Evolutionary conservation across 441 rosid species (phyloP), one percentile per base, ranked within the genome.

Genomic region (Erodium texanum): DNA sequence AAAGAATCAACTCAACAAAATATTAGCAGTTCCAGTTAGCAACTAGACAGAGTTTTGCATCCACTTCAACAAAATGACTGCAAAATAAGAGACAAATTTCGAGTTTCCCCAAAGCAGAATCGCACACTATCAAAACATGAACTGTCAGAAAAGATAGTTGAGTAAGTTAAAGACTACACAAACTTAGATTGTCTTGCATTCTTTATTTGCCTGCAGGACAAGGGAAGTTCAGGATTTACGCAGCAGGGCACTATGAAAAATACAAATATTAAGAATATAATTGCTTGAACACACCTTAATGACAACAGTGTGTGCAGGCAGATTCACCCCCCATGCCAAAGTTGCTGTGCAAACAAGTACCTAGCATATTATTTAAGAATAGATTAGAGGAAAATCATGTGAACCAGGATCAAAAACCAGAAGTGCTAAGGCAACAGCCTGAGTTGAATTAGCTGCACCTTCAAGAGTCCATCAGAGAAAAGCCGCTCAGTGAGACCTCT

Each of bases 281-380:
- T 9, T 48, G 11, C 9, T n/a, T 41, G 50, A 67, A 66, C 87
- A 68, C 75, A 93, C 99, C 99, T 92, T 94, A 71, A 94, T 94
- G 70, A 94, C 97, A 78, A 94, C 97, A 67, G 97, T 94, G 70
- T 94, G 99, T 69, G 99, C 99, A 63, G 99, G 99, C 68, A 94
- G 82, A 83, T 94, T 94, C 65, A 94, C 99, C 72, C 99, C 99
- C 99, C 99, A 94, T 15, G 99, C 97, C 81, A 94, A 83, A 76
- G 99, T 94, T 81, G 99, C 97, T 34, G 99, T 91, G 83, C 99
- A 94, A 79, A 94, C 96, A 76, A 94, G 96, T 69, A 91, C 93
- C 99, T 94, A 66, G 70, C 67, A 79, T 68, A 74, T 69, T 74
- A 62, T 62, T 50, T 66, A 62, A 62, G 65, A 62, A 24, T 5